Evolutionary conservation across 1,139 yeast genomes (phyloP).

Genomic region (Suhomyces taliae): DNA sequence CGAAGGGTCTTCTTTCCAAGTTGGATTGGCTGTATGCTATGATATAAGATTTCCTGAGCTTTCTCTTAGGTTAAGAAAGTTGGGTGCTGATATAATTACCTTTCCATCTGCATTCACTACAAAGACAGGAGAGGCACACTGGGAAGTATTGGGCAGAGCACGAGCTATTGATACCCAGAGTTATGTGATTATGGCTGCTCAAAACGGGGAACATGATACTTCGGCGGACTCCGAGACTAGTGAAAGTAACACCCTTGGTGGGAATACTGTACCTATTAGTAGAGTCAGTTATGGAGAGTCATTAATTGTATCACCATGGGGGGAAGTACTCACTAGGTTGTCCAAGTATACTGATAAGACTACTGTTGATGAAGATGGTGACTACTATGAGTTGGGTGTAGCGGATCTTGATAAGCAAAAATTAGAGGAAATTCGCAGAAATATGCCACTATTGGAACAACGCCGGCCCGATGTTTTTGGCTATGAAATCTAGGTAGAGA

Average conservation of each 20-base stretch:
- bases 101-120: conserved; percentile 93
- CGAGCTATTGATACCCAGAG: conserved; percentile 88
- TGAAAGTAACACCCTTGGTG: conserved; percentile 17
- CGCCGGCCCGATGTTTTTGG: conserved; percentile 61
- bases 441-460: conserved; percentile 77
- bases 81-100: conserved; percentile 77
- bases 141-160: conserved; percentile 77
- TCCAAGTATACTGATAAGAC: conserved; percentile 28
- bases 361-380: conserved; percentile 49
- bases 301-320: conserved; percentile 89
- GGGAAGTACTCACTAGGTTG: conserved; percentile 66
- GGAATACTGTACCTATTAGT: neutral
- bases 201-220: conserved; percentile 72
- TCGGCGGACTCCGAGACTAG: conserved; percentile 28
- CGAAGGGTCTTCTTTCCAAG: conserved; percentile 39
- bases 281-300: conserved; percentile 81
- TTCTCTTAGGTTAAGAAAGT: conserved; percentile 58
- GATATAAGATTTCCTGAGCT: conserved; percentile 89
- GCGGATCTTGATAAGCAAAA: conserved; percentile 68
- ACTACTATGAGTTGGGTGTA: conserved; percentile 52
- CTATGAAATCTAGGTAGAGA: conserved; percentile 17
- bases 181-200: conserved; percentile 90
- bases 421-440: conserved; percentile 51
- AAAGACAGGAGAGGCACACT: conserved; percentile 88
- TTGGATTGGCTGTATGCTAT: conserved; percentile 81